phyloP scores from a whole-genome alignment of 495 filamentous ascomycete genomes.

The Hypoxylon perforatum region DNA sequence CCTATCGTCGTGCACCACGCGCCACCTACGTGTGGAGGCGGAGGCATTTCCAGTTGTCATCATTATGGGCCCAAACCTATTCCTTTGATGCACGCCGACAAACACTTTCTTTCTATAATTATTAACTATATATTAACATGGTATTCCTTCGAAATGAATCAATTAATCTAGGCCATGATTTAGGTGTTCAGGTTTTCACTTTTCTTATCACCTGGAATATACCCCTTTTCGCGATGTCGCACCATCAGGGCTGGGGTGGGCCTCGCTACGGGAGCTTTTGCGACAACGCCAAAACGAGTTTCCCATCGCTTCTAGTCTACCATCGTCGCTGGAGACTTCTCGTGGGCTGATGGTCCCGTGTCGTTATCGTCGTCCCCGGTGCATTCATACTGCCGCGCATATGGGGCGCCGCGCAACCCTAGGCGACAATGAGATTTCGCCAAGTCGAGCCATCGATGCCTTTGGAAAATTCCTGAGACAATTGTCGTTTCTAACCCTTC shows the following conservation, averaged over 20 bases:
- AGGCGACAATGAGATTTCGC: constrained; percentile 6
- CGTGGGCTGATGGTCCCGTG: constrained; percentile 4
- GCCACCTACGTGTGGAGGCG: constrained; percentile 9
- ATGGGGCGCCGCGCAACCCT: not conserved
- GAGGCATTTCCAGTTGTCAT: constrained; percentile 1
- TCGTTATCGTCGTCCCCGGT: constrained; percentile 2
- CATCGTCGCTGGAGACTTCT: not conserved
- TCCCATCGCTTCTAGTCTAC: not conserved
- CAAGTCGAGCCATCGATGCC: constrained; percentile 12
- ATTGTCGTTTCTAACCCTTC: constrained; percentile 28
- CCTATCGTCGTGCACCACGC: constrained; percentile 38
- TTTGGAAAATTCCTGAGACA: constrained; percentile 31
- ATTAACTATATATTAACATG: no score
- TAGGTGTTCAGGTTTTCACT: not conserved
- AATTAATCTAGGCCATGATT: not conserved
- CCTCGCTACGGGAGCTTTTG: constrained; percentile 9
- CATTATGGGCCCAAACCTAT: constrained; percentile 16
- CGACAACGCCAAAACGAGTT: constrained; percentile 7
- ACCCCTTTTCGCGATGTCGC: constrained; percentile 7
- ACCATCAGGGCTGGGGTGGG: constrained; percentile 13
- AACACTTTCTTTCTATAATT: not conserved
- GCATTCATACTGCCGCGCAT: not conserved
- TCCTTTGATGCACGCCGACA: constrained; percentile 26
- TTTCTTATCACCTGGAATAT: not conserved
- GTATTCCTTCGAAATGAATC: no score